Base-by-base conservation (phyloP, 345 rosid genomes). In the Euphorbia lathyris region DNA sequence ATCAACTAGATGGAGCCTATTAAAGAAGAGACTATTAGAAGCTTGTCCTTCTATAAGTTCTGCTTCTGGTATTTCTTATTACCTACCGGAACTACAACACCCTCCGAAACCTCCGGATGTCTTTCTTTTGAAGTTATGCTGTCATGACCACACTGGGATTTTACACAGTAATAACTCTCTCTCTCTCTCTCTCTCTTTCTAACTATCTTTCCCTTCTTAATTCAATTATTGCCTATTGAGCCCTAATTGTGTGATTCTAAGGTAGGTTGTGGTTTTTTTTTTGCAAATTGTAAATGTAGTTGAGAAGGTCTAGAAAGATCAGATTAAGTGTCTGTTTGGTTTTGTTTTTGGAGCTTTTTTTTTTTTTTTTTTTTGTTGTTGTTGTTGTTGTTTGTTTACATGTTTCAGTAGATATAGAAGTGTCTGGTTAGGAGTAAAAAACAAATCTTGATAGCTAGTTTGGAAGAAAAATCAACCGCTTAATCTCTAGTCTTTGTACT, bases 131-230 rank as follows among this genome's bases (percentile, higher is more conserved):
- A 88, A 86, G 85, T 79, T 95, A 52, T 86, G 81, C 61, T 88
- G 93, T 70, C 78, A 77, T 32, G 97, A 95, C 59, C 84, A 97
- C 47, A 88, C 73, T 79, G 99, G 96, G 12, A 97, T 95, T 73
- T 72, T 95, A 9, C 90, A 86, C 80, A 95, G 99, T 95, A 79
- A 64, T 12, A 10, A n/a, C 16, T 27, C 57, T 66, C 65, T 23
- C 55, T 34, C 19, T 23, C 26, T 32, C 36, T 32, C 36, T 32
- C 3, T 5, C 36, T 32, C 5, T 32, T 32, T 5, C 36, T 32
- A n/a, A n/a, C n/a, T 34, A 27, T 20, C 40, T 55, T 63, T 34
- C n/a, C 17, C 30, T 53, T 51, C 9, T n/a, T 13, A 23, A 17
- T 30, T 51, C 58, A 12, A 1, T 25, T 68, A 11, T 56, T 55